Conservation (phyloP, 2,329 filamentous ascomycete species). For the Mariannaea sp. region DNA sequence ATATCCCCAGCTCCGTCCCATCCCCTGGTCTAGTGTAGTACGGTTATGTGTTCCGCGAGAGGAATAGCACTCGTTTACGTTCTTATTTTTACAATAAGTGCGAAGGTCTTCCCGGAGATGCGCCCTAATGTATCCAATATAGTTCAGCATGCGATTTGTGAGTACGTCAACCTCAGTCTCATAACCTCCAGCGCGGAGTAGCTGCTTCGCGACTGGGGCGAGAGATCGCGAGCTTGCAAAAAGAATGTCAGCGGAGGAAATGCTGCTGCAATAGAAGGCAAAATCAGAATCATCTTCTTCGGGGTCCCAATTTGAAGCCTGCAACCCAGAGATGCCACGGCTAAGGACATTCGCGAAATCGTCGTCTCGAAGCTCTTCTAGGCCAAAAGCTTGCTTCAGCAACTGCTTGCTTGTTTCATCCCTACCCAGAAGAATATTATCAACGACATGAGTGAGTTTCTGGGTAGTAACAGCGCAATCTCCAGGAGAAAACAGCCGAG, state of each 20-base stretch:
- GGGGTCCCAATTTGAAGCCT: constrained; percentile 60
- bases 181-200: constrained; percentile 51
- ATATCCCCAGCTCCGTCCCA: constrained; percentile 53
- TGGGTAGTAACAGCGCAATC: constrained; percentile 70
- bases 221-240: constrained; percentile 49
- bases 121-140: constrained; percentile 51
- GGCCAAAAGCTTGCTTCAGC: constrained; percentile 55
- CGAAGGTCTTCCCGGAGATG: constrained; percentile 37
- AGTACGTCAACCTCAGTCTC: constrained; percentile 44
- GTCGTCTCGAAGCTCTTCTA: constrained; percentile 49
- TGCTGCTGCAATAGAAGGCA: constrained; percentile 53
- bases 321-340: constrained; percentile 49
- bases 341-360: constrained; percentile 55
- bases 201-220: constrained; percentile 41
- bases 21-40: constrained; percentile 28
- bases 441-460: constrained; percentile 56
- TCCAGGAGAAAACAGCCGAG: constrained; percentile 53
- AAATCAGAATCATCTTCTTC: constrained; percentile 47
- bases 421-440: constrained; percentile 54
- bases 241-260: constrained; percentile 49
- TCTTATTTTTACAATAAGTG: constrained; percentile 32
- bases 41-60: constrained; percentile 29
- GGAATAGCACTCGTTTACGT: constrained; percentile 41
- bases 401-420: constrained; percentile 48
- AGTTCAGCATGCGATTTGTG: constrained; percentile 55